Percentiles rank a stretch among this genome's conserved stretches.
Evolutionary conservation across 1,139 yeast species (phyloP).

Genomic region (Scheffersomyces titani): DNA sequence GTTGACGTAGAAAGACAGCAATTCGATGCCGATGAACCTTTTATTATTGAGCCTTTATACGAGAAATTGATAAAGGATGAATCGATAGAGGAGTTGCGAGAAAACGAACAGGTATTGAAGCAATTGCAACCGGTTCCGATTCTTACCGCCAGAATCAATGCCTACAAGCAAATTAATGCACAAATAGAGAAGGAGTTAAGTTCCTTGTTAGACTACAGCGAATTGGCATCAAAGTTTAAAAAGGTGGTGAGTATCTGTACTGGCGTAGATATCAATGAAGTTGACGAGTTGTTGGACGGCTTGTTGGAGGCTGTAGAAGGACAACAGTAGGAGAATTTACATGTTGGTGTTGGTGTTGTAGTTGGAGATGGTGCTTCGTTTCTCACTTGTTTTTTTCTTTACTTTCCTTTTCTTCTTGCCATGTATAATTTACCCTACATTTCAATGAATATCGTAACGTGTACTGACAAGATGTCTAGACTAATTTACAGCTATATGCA

Average conservation of each 20-base stretch:
- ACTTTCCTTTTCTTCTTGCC: neutral
- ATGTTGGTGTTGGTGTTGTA: neutral
- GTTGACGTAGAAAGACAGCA: constrained; percentile 8
- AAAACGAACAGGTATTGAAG: constrained; percentile 24
- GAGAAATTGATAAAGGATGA: constrained; percentile 45
- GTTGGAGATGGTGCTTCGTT: neutral
- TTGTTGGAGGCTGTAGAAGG: constrained; percentile 89
- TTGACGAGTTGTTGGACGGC: constrained; percentile 82
- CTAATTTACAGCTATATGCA: neutral
- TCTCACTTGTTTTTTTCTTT: neutral
- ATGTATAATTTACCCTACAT: neutral
- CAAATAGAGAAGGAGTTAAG: constrained; percentile 52
- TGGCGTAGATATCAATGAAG: constrained; percentile 72
- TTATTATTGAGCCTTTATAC: constrained; percentile 60
- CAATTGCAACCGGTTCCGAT: constrained; percentile 63
- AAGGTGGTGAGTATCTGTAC: constrained; percentile 90
- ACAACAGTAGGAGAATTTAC: constrained; percentile 20
- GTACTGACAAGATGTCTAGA: neutral
- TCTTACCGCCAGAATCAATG: constrained; percentile 74
- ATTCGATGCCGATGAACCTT: constrained; percentile 62
- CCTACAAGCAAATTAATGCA: constrained; percentile 52
- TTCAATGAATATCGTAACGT: neutral
- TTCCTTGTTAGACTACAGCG: constrained; percentile 51
- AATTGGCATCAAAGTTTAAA: constrained; percentile 80
- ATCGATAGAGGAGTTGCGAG: constrained; percentile 26